Percentiles rank a stretch among this genome's conserved stretches.
phyloP scores from a whole-genome alignment of 495 filamentous ascomycete genomes.

The Parmelia sp. region DNA sequence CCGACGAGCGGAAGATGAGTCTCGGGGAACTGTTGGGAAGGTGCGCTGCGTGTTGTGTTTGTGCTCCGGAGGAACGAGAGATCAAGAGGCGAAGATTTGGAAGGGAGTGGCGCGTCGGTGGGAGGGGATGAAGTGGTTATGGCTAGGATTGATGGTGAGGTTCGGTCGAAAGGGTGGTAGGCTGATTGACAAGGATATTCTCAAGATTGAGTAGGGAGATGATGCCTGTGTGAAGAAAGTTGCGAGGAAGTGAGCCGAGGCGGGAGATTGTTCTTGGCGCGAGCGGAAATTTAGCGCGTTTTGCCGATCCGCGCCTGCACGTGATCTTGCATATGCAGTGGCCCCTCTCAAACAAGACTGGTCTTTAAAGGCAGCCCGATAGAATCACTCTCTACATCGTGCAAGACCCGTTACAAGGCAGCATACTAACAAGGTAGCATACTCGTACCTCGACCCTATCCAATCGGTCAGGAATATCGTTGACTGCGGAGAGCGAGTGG shows the following conservation, averaged over 20 bases:
- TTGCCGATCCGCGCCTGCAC: slow-evolving; percentile 5
- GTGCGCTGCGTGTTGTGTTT: slow-evolving; percentile 49
- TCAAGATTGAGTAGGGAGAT: background rate
- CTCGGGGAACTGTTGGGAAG: slow-evolving; percentile 63
- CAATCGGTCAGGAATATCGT: too few relatives aligned
- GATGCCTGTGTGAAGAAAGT: background rate
- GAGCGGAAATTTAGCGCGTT: slow-evolving; percentile 2
- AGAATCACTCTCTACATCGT: too few relatives aligned
- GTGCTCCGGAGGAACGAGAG: slow-evolving; percentile 34
- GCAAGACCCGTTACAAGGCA: too few relatives aligned
- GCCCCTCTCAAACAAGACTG: too few relatives aligned
- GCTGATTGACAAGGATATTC: background rate
- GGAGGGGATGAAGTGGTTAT: background rate
- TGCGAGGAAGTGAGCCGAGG: background rate
- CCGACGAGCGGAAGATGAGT: slow-evolving; percentile 49
- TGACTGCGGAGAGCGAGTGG: too few relatives aligned
- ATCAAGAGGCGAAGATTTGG: slow-evolving; percentile 28
- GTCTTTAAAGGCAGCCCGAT: too few relatives aligned
- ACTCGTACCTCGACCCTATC: too few relatives aligned
- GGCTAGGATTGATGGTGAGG: slow-evolving; percentile 3
- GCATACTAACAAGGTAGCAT: too few relatives aligned
- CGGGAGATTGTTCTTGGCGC: background rate
- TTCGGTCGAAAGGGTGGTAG: slow-evolving; percentile 5
- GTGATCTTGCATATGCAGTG: too few relatives aligned
- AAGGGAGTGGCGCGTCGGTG: slow-evolving; percentile 16